These are phyloP conservation scores for Blastocystis sp. DNA, from an alignment of 352 stramenopile species.

Conservation along the genomic window DNA sequence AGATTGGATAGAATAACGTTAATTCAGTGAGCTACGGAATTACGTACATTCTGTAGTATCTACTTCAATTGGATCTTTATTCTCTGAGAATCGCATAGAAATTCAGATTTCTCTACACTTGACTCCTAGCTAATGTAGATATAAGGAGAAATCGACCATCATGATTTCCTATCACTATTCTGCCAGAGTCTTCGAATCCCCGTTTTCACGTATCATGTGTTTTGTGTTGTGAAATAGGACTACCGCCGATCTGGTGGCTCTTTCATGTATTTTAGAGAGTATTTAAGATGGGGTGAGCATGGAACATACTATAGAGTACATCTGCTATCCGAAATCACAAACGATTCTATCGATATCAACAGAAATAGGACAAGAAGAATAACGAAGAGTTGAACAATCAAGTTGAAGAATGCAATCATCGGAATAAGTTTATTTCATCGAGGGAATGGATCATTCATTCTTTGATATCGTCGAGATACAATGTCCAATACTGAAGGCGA, in stretches of 20 bases:
- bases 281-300: too few species aligned
- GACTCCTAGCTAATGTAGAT: neutral
- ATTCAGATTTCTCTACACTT: neutral
- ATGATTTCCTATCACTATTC: neutral
- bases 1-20: constrained; percentile 53
- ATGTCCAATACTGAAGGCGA: constrained; percentile 53
- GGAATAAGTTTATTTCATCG: constrained; percentile 7
- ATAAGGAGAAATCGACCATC: neutral
- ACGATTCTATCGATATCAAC: too few species aligned
- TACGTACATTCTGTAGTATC: neutral
- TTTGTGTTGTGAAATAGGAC: neutral
- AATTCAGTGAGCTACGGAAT: constrained; percentile 35
- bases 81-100: neutral
- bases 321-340: too few species aligned
- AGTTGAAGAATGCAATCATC: constrained; percentile 31
- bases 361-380: neutral
- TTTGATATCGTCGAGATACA: neutral
- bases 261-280: too few species aligned
- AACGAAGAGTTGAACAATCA: neutral
- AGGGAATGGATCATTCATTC: constrained; percentile 22
- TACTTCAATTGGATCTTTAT: constrained; percentile 48
- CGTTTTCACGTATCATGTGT: neutral
- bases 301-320: too few species aligned
- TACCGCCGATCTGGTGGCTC: too few species aligned
- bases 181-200: neutral